Evolutionary conservation across 1,284 basidiomycete species (phyloP).

Genomic region (Fomitopsis schrenkii): DNA sequence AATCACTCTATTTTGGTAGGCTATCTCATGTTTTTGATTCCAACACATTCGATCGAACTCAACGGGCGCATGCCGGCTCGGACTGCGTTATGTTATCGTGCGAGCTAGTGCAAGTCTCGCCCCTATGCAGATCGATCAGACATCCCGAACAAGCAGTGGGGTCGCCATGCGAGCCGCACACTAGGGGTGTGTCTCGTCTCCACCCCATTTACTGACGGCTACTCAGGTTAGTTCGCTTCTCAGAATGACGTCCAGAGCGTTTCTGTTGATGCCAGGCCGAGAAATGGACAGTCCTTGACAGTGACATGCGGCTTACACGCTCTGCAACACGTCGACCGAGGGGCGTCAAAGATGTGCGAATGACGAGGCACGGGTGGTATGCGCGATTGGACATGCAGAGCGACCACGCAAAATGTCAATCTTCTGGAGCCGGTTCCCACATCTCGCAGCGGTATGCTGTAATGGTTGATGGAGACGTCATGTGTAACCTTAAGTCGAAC

Average conservation of each 20-base stretch:
- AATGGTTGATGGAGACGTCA: slow-evolving; percentile 5
- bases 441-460: background rate
- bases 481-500: slow-evolving; percentile 2
- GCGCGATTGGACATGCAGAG: background rate
- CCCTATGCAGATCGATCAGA: background rate
- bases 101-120: background rate
- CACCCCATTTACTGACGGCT: background rate
- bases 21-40: background rate
- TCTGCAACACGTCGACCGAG: background rate
- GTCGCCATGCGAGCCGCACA: background rate
- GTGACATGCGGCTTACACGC: background rate
- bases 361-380: background rate
- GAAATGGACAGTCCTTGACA: background rate
- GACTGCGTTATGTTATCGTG: background rate
- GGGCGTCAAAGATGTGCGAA: background rate
- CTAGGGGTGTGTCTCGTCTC: background rate
- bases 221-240: background rate
- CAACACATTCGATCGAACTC: background rate
- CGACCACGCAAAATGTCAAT: slow-evolving; percentile 10
- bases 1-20: slow-evolving; percentile 8
- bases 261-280: background rate
- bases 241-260: background rate
- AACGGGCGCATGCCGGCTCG: background rate
- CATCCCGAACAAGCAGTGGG: background rate
- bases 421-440: slow-evolving; percentile 3